Conservation (phyloP, 768 basidiomycete genomes). For the Pleurotus sapidus region DNA sequence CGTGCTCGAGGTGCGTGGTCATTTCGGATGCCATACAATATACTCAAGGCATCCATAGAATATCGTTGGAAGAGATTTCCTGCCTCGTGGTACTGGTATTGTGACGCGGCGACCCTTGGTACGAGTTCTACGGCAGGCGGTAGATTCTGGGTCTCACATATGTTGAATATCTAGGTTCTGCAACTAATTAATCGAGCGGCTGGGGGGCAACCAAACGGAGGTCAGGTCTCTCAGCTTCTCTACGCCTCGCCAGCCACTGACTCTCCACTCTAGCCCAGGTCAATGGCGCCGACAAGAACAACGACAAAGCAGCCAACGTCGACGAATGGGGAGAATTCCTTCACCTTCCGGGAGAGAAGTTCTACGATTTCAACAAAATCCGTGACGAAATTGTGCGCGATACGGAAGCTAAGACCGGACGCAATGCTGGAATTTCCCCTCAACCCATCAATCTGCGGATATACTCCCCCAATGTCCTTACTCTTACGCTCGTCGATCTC, state of each 20-base stretch:
- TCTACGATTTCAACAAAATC: constrained; percentile 97
- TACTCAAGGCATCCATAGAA: constrained; percentile 51
- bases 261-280: constrained; percentile 31
- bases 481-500: constrained; percentile 94
- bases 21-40: background rate
- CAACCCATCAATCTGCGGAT: constrained; percentile 97
- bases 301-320: constrained; percentile 78
- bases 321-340: constrained; percentile 99
- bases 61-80: constrained; percentile 96
- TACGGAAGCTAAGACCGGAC: constrained; percentile 97
- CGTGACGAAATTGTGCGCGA: constrained; percentile 94
- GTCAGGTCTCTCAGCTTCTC: constrained; percentile 30
- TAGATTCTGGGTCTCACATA: no score
- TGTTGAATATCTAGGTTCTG: constrained; percentile 53
- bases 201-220: constrained; percentile 30
- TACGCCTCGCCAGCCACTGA: constrained; percentile 6
- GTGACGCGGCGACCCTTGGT: constrained; percentile 97
- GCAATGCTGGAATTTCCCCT: constrained; percentile 97
- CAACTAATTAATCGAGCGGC: constrained; percentile 90
- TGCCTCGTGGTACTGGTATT: constrained; percentile 98
- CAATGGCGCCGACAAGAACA: constrained; percentile 46
- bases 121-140: constrained; percentile 20
- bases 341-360: constrained; percentile 94
- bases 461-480: constrained; percentile 96
- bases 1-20: constrained; percentile 71